Percentiles rank a stretch among this genome's conserved stretches.
phyloP scores from a whole-genome alignment of 805 yeast species.

The Kuraishia borneana region DNA sequence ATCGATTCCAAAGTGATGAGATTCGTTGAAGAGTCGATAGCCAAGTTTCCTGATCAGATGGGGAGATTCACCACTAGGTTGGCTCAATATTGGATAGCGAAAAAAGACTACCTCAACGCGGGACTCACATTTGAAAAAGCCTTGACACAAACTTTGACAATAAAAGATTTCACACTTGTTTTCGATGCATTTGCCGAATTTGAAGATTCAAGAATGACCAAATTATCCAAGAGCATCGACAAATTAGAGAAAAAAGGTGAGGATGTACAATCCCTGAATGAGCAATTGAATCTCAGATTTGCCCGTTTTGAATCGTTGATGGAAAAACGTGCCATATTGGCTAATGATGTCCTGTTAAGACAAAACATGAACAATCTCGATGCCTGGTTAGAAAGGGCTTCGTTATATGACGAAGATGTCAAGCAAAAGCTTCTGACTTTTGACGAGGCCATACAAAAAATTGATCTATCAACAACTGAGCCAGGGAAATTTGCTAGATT shows the following conservation, averaged over 20 bases:
- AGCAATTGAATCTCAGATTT: slow-evolving; percentile 32
- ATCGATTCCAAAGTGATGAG: slow-evolving; percentile 17
- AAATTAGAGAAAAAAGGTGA: slow-evolving; percentile 9
- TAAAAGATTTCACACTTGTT: slow-evolving; percentile 50
- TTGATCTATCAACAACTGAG: slow-evolving; percentile 48
- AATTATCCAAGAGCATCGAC: slow-evolving; percentile 14
- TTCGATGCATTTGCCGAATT: slow-evolving; percentile 55
- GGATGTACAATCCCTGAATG: slow-evolving; percentile 8
- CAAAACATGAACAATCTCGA: slow-evolving; percentile 50
- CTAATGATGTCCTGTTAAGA: slow-evolving; percentile 58
- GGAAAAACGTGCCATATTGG: slow-evolving; percentile 40
- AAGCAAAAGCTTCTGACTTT: slow-evolving; percentile 41
- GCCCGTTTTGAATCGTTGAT: slow-evolving; percentile 41
- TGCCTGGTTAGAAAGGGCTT: slow-evolving; percentile 59
- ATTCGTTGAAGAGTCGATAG: slow-evolving; percentile 22
- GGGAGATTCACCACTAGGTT: slow-evolving; percentile 35
- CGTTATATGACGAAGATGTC: slow-evolving; percentile 28
- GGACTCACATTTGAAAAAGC: slow-evolving; percentile 36
- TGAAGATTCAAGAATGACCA: slow-evolving; percentile 38
- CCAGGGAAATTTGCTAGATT: slow-evolving; percentile 36
- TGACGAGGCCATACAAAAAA: slow-evolving; percentile 51
- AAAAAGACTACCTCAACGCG: slow-evolving; percentile 25
- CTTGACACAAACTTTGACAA: slow-evolving; percentile 31
- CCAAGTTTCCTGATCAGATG: slow-evolving; percentile 47
- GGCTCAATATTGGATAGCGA: slow-evolving; percentile 34